Conservation (phyloP, 192 early-diverging fungal genomes). For the Haplosporangium gracile region DNA sequence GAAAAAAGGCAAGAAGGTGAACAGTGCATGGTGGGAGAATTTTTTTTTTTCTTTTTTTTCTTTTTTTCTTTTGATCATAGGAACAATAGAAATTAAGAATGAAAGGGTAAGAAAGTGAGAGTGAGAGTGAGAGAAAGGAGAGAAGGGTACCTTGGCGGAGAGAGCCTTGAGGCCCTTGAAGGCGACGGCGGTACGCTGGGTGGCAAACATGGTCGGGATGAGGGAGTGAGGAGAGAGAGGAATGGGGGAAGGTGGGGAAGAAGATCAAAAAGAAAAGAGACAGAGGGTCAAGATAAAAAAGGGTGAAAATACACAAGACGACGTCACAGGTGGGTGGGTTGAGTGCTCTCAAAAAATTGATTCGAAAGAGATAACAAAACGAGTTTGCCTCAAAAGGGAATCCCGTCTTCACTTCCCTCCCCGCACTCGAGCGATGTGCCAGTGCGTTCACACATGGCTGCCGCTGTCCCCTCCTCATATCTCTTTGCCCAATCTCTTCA, state of each 20-base stretch:
- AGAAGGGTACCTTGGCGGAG: constrained; percentile 41
- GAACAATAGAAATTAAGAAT: neutral
- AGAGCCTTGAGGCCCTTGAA: constrained; percentile 54
- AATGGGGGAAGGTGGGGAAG: constrained; percentile 15
- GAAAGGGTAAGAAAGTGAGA: neutral
- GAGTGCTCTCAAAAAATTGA: constrained; percentile 6
- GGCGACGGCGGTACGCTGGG: constrained; percentile 45
- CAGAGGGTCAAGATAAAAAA: constrained; percentile 7
- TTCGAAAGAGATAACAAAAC: neutral
- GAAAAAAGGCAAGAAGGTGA: neutral
- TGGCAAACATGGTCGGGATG: constrained; percentile 38
- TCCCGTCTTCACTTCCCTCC: neutral
- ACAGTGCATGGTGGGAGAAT: neutral
- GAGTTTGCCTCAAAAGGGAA: constrained; percentile 2
- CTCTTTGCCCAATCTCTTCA: neutral
- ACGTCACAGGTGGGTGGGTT: neutral
- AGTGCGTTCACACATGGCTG: neutral
- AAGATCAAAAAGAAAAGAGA: constrained; percentile 4
- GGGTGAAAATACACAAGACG: neutral
- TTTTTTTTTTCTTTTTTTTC: neutral
- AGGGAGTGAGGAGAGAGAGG: neutral
- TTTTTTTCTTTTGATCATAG: neutral
- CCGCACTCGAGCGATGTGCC: neutral
- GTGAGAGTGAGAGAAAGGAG: too few relatives aligned
- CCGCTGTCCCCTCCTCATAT: neutral